A percentile compares a stretch with the other conserved stretches of the same genome.
These are phyloP conservation scores for slime mould (Dictyostelium discoideum) DNA, from an alignment of 78 protist species.

Conservation along the genomic window dicty_2.7 NC_007088.5:6175501-6176000, in stretches of 20 bases:
- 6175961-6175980: background rate
- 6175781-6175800: conserved; percentile 66
- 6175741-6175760: conserved; percentile 11
- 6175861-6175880: conserved; percentile 26
- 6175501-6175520: background rate
- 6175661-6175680: background rate
- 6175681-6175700: background rate
- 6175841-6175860: conserved; percentile 39
- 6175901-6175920: background rate
- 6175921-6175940: background rate
- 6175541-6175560: conserved; percentile 68
- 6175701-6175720: background rate
- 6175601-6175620: background rate
- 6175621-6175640: no score
- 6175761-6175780: conserved; percentile 44
- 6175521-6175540: background rate
- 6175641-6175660: no score
- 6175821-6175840: conserved; percentile 69
- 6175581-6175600: background rate
- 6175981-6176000: background rate
- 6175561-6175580: conserved; percentile 58
- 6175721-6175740: conserved; percentile 37
- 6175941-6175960: background rate
- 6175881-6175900: conserved; percentile 58
- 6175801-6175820: conserved; percentile 56